These are phyloP conservation scores for Penicillium palitans DNA, from an alignment of 2,329 filamentous ascomycete species.

Conservation along the genomic window DNA sequence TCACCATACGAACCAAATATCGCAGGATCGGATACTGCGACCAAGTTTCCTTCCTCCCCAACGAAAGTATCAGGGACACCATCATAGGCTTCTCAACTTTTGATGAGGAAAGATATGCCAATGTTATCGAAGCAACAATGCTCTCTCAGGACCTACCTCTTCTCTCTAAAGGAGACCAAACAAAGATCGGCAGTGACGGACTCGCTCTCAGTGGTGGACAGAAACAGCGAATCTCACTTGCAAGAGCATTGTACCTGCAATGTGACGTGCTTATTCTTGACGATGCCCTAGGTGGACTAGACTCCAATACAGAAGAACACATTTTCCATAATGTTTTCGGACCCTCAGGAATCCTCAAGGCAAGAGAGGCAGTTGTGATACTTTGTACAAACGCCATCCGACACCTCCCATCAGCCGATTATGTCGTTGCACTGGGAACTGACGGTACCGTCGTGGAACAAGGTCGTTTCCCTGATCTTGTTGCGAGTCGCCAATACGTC, in stretches of 20 bases:
- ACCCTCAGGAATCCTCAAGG: not conserved
- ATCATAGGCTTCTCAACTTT: not conserved
- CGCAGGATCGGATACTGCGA: not conserved
- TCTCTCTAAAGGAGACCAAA: not conserved
- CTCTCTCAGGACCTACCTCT: not conserved
- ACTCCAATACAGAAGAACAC: not conserved
- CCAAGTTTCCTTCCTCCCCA: not conserved
- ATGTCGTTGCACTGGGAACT: not conserved
- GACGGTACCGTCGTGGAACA: not conserved
- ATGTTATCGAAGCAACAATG: not conserved
- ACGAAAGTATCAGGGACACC: not conserved
- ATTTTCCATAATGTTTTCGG: not conserved
- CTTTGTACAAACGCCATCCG: not conserved
- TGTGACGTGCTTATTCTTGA: not conserved
- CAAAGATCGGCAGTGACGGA: not conserved
- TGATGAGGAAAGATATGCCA: not conserved
- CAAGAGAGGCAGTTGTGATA: not conserved
- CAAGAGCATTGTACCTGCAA: not conserved
- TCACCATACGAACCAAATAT: not conserved
- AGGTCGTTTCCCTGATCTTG: not conserved
- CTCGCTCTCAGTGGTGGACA: not conserved
- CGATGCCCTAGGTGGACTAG: not conserved
- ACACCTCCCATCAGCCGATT: not conserved
- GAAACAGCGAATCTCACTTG: not conserved
- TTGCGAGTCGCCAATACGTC: not conserved